phyloP scores from a whole-genome alignment of 805 yeast species.

The Groenewaldozyma tartarivorans region DNA sequence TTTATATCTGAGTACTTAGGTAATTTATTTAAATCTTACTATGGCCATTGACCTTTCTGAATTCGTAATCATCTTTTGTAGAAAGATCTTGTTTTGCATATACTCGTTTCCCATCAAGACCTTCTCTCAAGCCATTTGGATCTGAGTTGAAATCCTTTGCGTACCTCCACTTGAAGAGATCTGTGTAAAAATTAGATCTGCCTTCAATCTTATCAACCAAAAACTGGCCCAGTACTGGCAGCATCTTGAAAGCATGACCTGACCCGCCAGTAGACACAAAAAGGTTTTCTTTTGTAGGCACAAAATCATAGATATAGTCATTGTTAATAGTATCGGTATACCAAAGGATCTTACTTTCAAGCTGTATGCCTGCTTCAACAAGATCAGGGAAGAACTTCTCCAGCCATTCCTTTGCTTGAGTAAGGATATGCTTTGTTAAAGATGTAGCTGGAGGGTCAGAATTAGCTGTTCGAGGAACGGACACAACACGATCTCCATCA shows the following conservation, averaged over 20 bases:
- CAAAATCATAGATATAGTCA: conserved; percentile 6
- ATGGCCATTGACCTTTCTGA: neutral
- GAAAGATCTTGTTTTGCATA: conserved; percentile 2
- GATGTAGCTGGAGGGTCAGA: conserved; percentile 1
- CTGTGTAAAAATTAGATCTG: neutral
- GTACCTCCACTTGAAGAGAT: conserved; percentile 3
- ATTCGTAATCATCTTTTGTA: neutral
- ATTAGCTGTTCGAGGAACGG: conserved; percentile 6
- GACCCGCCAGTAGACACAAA: conserved; percentile 31
- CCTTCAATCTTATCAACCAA: conserved; percentile 12
- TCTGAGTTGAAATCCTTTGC: conserved; percentile 2
- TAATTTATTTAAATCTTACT: neutral
- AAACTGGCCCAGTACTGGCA: conserved; percentile 30
- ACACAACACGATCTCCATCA: conserved; percentile 1
- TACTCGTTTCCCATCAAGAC: neutral
- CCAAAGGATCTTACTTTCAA: conserved; percentile 3
- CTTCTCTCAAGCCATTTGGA: conserved; percentile 4
- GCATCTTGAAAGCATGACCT: conserved; percentile 30
- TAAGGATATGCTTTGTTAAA: conserved; percentile 3
- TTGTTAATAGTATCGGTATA: conserved; percentile 8
- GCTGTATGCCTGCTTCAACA: conserved; percentile 1
- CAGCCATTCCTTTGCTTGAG: conserved; percentile 1
- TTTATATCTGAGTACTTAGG: neutral
- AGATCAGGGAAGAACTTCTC: conserved; percentile 6
- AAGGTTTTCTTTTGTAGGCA: conserved; percentile 17